Conservation (phyloP, 345 rosid species). For the Balakata baccata region DNA sequence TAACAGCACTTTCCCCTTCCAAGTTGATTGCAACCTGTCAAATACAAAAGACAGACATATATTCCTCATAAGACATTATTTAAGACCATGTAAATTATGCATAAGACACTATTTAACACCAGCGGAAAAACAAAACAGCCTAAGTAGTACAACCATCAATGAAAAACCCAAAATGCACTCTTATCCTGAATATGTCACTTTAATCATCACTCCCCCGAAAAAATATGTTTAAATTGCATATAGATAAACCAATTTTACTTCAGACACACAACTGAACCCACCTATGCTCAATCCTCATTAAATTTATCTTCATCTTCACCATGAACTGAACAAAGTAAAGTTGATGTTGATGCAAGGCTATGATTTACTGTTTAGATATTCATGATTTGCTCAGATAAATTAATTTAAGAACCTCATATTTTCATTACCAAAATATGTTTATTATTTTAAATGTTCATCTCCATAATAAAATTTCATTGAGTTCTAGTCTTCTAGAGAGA, state of each 20-base stretch:
- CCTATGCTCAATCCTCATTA: background rate
- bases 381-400: background rate
- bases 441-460: background rate
- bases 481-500: background rate
- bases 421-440: background rate
- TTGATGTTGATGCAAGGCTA: background rate
- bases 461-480: background rate
- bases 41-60: background rate
- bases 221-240: too few species aligned
- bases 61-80: too few species aligned
- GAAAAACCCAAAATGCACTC: too few species aligned
- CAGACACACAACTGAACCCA: background rate
- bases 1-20: constrained; percentile 20
- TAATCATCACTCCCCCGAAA: too few species aligned
- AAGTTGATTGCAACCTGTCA: constrained; percentile 31
- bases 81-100: too few species aligned
- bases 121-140: too few species aligned
- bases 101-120: too few species aligned
- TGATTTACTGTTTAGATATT: background rate
- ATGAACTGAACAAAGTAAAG: background rate
- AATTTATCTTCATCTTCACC: background rate
- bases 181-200: too few species aligned
- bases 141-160: too few species aligned
- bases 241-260: background rate
- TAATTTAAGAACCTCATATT: background rate